Base-by-base conservation (phyloP, 495 filamentous ascomycete genomes). In the Baudoinia panamericana region DNA sequence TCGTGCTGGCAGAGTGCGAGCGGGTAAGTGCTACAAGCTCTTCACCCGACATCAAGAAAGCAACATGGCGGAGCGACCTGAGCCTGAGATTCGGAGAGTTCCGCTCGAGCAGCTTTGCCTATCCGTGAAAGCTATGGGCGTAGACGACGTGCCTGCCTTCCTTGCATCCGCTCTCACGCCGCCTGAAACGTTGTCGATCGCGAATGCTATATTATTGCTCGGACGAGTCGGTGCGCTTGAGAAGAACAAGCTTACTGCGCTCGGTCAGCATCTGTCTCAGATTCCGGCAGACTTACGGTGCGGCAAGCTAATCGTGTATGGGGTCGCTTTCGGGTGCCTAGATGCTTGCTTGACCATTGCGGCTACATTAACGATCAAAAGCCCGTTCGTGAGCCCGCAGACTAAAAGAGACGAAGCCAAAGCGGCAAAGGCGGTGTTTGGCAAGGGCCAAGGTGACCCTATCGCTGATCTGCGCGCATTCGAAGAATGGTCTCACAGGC, bases 251-350 rank as follows among this genome's bases (percentile, higher is more conserved):
- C 65, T 97, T 28, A 96, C 90, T 0, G 85, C 85, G 0, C 75
- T 97, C 1, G 90, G 90, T 27, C 72, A 81, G 31, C 88, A 96
- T 61, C 64, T 97, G 8, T 76, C 86, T 26, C 80, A 92, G 77
- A 93, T 97, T 28, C 90, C 90, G 3, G 85, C 92, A 1, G 90
- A 97, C 48, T 65, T 97, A 19, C 76, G 92, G 9, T 93, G 84
- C 57, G 81, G 80, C 15, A 97, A 97, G 59, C 72, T 97, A 6
- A 82, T 97, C 73, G 84, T 97, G 12, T 93, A 92, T 50, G 92
- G 90, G 12, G 80, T 84, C 1, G 88, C 85, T 30, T 96, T 97
- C 54, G 80, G 81, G 15, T 93, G 85, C 50, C 75, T 96, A 12
- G 83, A 93, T 50, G 70, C 87, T 30, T 82, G 78, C 46, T 67